Evolutionary conservation across 2,329 filamentous ascomycete genomes (phyloP).

Genomic region (Pyrenophora tritici-repentis): DNA sequence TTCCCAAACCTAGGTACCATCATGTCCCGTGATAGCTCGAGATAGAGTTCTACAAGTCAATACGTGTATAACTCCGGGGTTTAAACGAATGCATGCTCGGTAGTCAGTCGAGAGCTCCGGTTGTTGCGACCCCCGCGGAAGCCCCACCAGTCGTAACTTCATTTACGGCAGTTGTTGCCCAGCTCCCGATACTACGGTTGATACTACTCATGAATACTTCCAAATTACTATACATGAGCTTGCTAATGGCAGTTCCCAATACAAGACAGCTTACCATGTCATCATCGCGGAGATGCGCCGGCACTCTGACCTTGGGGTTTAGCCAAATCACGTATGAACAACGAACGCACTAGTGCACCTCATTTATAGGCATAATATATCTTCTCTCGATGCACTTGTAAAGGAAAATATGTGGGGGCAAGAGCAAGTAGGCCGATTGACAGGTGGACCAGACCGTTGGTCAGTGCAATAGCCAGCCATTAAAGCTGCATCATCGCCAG

Average conservation of each 20-base stretch:
- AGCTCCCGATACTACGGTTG: slow-evolving; percentile 4
- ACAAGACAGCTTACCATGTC: background rate
- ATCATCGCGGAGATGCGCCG: background rate
- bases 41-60: background rate
- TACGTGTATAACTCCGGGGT: background rate
- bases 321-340: no score
- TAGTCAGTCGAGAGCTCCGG: background rate
- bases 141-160: slow-evolving; percentile 7
- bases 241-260: background rate
- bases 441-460: background rate
- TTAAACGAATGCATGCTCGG: background rate
- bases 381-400: no score
- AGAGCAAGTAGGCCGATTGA: background rate
- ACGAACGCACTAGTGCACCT: no score
- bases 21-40: no score
- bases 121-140: slow-evolving; percentile 1
- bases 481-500: background rate
- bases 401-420: background rate
- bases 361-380: no score
- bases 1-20: no score
- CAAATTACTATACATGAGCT: background rate
- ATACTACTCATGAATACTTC: background rate
- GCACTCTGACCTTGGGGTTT: no score
- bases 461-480: background rate
- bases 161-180: slow-evolving; percentile 13